Evolutionary conservation across 1,139 yeast genomes (phyloP), one percentile per base, ranked within the genome.

Genomic region (Hemisphaericaspora lyxosophila): DNA sequence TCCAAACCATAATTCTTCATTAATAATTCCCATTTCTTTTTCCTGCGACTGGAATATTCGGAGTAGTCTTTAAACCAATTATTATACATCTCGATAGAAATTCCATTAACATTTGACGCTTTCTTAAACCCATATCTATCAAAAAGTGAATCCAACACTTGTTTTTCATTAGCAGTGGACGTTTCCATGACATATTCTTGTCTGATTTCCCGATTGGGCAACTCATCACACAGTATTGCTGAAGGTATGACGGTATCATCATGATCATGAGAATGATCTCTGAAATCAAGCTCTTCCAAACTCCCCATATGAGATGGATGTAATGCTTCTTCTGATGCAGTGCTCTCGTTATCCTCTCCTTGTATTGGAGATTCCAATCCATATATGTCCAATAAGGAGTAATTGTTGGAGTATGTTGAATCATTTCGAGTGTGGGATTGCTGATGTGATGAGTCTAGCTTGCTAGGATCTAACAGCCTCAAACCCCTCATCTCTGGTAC

Each of bases 81-180:
- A 57, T 89, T 80, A 55, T 86, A 87, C 29, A 78, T 78, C n/a
- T 64, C 63, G 33, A 62, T 67, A 5, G 84, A 51, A 12, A 82
- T 67, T 45, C 63, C 52, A 41, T 59, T 60, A 34, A 59, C 77
- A 30, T 67, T 62, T 12, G 79, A 74, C 20, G 71, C 73, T 55
- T 87, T 89, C 48, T 78, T 81, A 63, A 90, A 90, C 2, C 97
- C 97, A 54, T 90, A 90, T 34, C 90, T 63, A 57, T 90, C 97
- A 39, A 79, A 70, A 26, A 70, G 69, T 7, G 76, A 59, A 11
- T 43, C 37, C n/a, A 62, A 39, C 5, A 64, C 40, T n/a, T 47
- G 42, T 11, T 37, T 34, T 17, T 50, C 43, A 4, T 47, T 34
- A 7, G 35, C 34, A 15, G 31, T 8, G 11, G 45, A 41, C 1